A percentile compares a stretch with the other conserved stretches of the same genome.
Conservation (phyloP, 2,329 filamentous ascomycete genomes). For the Colletotrichum paranaense region DNA sequence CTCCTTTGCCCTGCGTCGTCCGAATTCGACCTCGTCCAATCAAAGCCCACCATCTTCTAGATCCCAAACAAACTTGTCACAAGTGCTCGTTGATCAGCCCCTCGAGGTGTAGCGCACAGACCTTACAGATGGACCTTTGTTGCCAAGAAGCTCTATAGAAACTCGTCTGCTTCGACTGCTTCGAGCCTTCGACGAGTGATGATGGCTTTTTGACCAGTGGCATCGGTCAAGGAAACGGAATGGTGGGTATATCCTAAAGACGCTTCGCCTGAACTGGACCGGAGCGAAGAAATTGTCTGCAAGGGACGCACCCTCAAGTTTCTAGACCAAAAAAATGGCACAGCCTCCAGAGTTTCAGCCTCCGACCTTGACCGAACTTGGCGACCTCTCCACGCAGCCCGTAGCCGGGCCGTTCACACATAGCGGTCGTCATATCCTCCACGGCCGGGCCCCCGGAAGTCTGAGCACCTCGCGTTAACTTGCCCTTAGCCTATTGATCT, state of each 20-base stretch:
- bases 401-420: neutral
- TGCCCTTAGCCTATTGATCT: conserved; percentile 23
- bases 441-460: conserved; percentile 17
- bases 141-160: conserved; percentile 6
- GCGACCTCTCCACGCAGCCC: conserved; percentile 20
- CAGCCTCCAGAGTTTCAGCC: conserved; percentile 34
- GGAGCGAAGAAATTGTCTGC: conserved; percentile 18
- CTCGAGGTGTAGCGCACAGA: conserved; percentile 22
- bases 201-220: neutral
- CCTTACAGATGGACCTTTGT: neutral
- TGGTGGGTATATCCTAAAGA: neutral
- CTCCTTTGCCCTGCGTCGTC: neutral
- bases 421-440: conserved; percentile 10
- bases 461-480: conserved; percentile 33
- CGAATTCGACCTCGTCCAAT: conserved; percentile 11
- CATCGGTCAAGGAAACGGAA: neutral
- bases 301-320: conserved; percentile 25
- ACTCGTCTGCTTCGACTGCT: neutral
- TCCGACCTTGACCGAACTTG: conserved; percentile 33
- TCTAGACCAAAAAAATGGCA: conserved; percentile 14
- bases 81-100: conserved; percentile 26
- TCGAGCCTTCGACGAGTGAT: neutral
- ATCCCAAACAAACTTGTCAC: conserved; percentile 35
- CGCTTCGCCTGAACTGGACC: conserved; percentile 14
- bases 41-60: conserved; percentile 10